Base-by-base conservation (phyloP, 116 monocot genomes). In the Phalaenopsis hybrid region DNA sequence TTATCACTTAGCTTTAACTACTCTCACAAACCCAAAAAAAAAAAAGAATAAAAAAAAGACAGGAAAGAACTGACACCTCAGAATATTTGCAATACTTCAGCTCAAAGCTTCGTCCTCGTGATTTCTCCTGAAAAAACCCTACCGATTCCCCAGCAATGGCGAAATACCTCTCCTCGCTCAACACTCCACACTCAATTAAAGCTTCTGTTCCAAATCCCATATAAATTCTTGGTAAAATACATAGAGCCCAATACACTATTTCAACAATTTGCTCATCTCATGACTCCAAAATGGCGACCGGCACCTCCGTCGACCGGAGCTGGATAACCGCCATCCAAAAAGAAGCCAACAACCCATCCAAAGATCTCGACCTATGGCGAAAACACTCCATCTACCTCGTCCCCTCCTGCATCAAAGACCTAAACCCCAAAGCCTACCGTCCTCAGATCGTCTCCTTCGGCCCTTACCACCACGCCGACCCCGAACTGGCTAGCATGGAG, bases 391-490 rank as follows among this genome's bases (percentile, higher is more conserved):
- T 94, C 37, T 94, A 96, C 85, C 78, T 34, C 18, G 86, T 96
- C 4, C 96, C 94, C 0, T 68, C 79, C 12, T 91, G 86, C 90
- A 85, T 94, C 83, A 92, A 88, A 57, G 87, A 92, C 6, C 86
- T 94, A 74, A 89, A 94, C 81, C 51, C 23, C 31, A 78, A 81
- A 12, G 92, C 89, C 23, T 94, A 90, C 88, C 77, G 69, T 33
- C 94, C 96, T 1, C 85, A 86, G 78, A 75, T 92, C 2, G 87
- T 91, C 61, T 92, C 96, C 72, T 87, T 96, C 74, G 96, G 96
- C 31, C 96, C 94, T 4, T 91, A 87, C 90, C 96, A 96, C 83
- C 83, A 92, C 49, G 88, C 89, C 33, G 82, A 84, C 5, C 34
- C 15, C 55, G 74, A 82, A 7, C 81, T 95, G 3, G 2, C 5